phyloP scores from a whole-genome alignment of 2,329 filamentous ascomycete genomes.

The Cordyceps tenuipes region DNA sequence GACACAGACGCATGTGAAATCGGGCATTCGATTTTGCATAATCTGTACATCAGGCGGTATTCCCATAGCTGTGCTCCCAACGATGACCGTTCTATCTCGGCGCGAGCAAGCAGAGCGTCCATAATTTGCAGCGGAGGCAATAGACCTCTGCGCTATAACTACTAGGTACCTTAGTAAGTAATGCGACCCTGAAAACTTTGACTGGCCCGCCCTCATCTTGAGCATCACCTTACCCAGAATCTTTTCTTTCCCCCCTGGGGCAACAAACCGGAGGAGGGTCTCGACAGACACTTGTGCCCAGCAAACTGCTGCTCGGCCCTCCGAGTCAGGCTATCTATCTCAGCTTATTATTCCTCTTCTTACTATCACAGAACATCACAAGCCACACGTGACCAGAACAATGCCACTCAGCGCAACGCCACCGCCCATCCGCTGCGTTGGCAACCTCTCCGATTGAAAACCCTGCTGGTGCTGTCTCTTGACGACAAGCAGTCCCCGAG shows the following conservation, averaged over 20 bases:
- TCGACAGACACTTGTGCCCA: background rate
- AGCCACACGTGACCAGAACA: background rate
- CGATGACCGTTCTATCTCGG: background rate
- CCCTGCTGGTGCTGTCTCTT: background rate
- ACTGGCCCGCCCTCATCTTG: background rate
- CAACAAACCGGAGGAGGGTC: background rate
- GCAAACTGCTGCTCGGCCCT: background rate
- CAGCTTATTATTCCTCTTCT: background rate
- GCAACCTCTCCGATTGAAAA: background rate
- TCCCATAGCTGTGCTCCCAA: background rate
- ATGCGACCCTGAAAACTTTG: background rate
- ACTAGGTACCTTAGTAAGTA: too few species aligned
- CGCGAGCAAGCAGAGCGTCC: background rate
- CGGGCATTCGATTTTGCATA: background rate
- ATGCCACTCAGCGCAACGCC: too few species aligned
- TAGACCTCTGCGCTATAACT: slow-evolving; percentile 6
- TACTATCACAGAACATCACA: background rate
- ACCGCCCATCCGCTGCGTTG: background rate
- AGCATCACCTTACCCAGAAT: slow-evolving; percentile 11
- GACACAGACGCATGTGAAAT: slow-evolving; percentile 7
- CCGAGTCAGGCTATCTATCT: background rate
- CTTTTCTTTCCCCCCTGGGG: slow-evolving; percentile 5
- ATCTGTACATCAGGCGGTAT: background rate
- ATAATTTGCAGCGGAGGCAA: background rate
- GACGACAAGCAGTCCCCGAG: too few species aligned